Conservation (phyloP, 129 eudicot genomes). For the Arctium minus region DNA sequence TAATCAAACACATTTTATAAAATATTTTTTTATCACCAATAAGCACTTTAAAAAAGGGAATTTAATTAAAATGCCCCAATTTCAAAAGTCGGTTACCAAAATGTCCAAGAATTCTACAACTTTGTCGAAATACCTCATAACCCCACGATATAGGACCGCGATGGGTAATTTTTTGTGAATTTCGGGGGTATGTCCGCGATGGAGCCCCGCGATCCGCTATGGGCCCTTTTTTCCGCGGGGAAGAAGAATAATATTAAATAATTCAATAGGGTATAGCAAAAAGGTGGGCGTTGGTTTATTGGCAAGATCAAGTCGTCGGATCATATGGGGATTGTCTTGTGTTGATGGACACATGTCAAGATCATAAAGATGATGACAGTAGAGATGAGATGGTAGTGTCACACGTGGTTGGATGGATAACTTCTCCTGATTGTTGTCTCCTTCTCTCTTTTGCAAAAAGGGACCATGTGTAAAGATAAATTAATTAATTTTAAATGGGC, state of each 20-base stretch:
- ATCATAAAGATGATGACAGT: background rate
- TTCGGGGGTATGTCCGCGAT: too few species aligned
- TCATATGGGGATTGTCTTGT: background rate
- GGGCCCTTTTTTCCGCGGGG: background rate
- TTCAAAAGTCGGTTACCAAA: too few species aligned
- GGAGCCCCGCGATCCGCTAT: too few species aligned
- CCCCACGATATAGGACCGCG: too few species aligned
- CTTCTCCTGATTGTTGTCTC: constrained; percentile 14
- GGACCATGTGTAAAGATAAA: background rate
- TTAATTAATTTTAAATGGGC: too few species aligned
- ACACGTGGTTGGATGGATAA: constrained; percentile 48
- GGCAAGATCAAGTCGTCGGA: constrained; percentile 39
- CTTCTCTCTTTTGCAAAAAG: constrained; percentile 16
- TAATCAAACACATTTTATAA: too few species aligned
- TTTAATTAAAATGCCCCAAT: too few species aligned
- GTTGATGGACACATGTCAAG: constrained; percentile 29
- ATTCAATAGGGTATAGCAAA: background rate
- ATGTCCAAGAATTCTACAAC: too few species aligned
- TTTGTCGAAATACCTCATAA: too few species aligned
- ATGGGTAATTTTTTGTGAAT: too few species aligned
- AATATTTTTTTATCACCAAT: too few species aligned
- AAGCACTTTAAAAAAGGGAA: too few species aligned
- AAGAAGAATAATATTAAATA: constrained; percentile 10
- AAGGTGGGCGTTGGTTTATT: constrained; percentile 23
- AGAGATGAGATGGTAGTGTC: background rate